Conservation (phyloP, 2,329 filamentous ascomycete genomes). For the Arthrobotrys iridis region DNA sequence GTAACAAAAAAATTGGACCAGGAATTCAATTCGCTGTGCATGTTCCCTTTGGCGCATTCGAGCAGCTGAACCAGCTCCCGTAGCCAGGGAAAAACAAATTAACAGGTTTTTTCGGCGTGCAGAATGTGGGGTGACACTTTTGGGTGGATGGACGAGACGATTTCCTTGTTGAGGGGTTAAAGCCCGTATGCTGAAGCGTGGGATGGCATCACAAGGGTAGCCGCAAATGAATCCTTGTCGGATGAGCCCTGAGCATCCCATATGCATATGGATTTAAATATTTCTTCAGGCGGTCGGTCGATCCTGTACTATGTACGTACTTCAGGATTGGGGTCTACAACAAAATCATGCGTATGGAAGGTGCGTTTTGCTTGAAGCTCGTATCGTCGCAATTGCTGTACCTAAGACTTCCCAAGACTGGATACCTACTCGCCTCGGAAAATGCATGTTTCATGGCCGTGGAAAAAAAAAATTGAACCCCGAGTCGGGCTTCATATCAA, state of each 20-base stretch:
- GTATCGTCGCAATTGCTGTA: slow-evolving; percentile 20
- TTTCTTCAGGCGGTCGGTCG: background rate
- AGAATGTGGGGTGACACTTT: slow-evolving; percentile 33
- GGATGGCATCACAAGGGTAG: slow-evolving; percentile 40
- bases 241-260: background rate
- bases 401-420: background rate
- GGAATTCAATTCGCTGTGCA: background rate
- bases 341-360: too few relatives aligned
- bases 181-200: slow-evolving; percentile 6
- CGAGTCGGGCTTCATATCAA: slow-evolving; percentile 30
- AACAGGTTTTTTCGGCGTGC: slow-evolving; percentile 30
- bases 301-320: too few relatives aligned
- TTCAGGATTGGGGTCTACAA: too few relatives aligned
- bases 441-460: slow-evolving; percentile 12
- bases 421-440: background rate
- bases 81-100: slow-evolving; percentile 39
- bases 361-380: background rate
- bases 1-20: too few relatives aligned
- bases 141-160: slow-evolving; percentile 23
- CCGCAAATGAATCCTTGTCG: background rate
- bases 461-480: slow-evolving; percentile 21
- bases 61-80: background rate
- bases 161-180: slow-evolving; percentile 29
- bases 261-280: background rate
- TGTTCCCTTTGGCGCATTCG: background rate